These are phyloP conservation scores for Phytophthora pistaciae DNA, from an alignment of 352 stramenopile genomes.

Conservation along the genomic window DNA sequence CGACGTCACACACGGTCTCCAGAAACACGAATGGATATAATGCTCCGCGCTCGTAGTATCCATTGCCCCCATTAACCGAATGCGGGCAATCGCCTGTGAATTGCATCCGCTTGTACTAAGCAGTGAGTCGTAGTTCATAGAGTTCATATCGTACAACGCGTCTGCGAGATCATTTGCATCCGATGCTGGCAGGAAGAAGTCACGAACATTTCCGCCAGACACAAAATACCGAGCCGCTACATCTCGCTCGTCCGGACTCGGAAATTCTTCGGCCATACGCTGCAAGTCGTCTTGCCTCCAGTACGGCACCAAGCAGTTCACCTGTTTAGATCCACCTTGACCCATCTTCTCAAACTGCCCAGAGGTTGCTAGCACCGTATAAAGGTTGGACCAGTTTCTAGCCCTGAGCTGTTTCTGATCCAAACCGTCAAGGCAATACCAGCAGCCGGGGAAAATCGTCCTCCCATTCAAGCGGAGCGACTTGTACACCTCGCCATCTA, in stretches of 20 bases:
- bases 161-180: background rate
- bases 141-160: too few species aligned
- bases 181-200: constrained; percentile 2
- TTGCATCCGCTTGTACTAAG: too few species aligned
- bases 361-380: constrained; percentile 15
- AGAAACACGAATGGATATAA: background rate
- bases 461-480: background rate
- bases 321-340: too few species aligned
- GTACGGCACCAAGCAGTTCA: constrained; percentile 16
- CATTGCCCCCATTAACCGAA: constrained; percentile 2
- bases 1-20: constrained; percentile 7
- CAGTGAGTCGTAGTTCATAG: too few species aligned
- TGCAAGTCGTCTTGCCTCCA: constrained; percentile 8
- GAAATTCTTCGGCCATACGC: background rate
- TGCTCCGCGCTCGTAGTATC: background rate
- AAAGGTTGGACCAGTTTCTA: background rate
- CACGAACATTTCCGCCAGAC: constrained; percentile 12
- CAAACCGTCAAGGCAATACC: constrained; percentile 18
- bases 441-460: background rate
- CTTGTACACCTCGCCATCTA: background rate
- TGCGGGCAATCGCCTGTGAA: background rate
- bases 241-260: background rate
- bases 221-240: constrained; percentile 7
- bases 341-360: constrained; percentile 5
- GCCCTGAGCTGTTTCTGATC: background rate